phyloP scores from a whole-genome alignment of 495 filamentous ascomycete genomes.

The Aspergillus heteromorphus region DNA sequence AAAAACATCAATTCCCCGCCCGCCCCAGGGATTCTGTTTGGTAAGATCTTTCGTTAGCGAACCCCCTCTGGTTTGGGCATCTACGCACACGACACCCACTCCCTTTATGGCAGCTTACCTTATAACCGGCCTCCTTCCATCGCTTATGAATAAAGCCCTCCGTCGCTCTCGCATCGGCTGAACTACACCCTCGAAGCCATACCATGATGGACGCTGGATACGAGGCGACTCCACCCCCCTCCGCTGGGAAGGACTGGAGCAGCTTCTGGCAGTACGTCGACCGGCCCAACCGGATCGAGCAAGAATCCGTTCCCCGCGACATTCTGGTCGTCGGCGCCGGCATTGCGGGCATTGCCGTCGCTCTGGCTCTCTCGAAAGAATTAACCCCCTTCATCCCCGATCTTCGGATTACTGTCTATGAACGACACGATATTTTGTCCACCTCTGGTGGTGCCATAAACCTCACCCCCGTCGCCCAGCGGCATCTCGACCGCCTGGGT shows the following conservation, averaged over 20 bases:
- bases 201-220: constrained; percentile 4
- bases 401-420: constrained; percentile 49
- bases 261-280: not conserved
- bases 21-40: not conserved
- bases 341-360: constrained; percentile 50
- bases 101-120: not conserved
- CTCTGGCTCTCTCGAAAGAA: constrained; percentile 46
- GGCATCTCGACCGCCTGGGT: constrained; percentile 52
- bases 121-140: not conserved
- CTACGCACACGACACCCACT: not conserved
- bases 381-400: constrained; percentile 39
- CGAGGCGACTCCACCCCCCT: not conserved
- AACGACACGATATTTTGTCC: constrained; percentile 50
- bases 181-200: not conserved
- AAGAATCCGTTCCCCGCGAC: constrained; percentile 22
- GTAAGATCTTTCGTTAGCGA: not conserved
- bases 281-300: not conserved
- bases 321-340: constrained; percentile 52
- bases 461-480: constrained; percentile 56
- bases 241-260: constrained; percentile 5
- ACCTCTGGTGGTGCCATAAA: constrained; percentile 59
- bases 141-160: not conserved
- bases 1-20: not conserved
- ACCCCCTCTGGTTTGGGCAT: not conserved
- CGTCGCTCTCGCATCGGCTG: not conserved